Conservation (phyloP, 345 rosid genomes). For the Cochlearia excelsa region DNA sequence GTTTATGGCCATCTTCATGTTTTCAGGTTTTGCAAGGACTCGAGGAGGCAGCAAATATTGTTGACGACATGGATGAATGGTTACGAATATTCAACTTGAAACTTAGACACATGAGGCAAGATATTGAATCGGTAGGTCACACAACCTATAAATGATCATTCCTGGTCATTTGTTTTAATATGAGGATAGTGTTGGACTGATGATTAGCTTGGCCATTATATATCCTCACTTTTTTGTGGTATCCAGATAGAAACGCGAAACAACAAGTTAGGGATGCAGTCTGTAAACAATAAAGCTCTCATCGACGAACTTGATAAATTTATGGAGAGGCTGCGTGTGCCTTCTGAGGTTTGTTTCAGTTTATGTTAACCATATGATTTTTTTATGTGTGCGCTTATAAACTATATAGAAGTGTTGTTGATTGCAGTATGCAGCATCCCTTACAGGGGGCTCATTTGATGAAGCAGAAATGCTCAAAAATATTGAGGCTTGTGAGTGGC, state of each 20-base stretch:
- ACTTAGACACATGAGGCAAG: constrained; percentile 99
- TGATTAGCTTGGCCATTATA: constrained; percentile 17
- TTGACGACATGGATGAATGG: constrained; percentile 99
- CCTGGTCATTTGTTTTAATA: constrained; percentile 10
- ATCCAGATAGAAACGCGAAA: constrained; percentile 95
- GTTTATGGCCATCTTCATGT: constrained; percentile 12
- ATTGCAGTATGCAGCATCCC: constrained; percentile 77
- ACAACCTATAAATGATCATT: constrained; percentile 6
- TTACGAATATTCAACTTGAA: constrained; percentile 90
- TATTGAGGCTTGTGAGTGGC: constrained; percentile 98
- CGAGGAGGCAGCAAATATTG: constrained; percentile 87
- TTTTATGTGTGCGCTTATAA: constrained; percentile 11
- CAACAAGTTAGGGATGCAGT: constrained; percentile 95
- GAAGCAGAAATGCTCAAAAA: constrained; percentile 89
- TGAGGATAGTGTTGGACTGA: constrained; percentile 18
- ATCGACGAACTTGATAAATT: constrained; percentile 94
- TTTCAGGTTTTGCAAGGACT: constrained; percentile 89
- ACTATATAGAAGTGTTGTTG: constrained; percentile 30
- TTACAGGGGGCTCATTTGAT: constrained; percentile 89
- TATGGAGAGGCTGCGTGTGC: constrained; percentile 72
- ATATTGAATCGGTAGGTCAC: constrained; percentile 79
- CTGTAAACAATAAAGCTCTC: constrained; percentile 87
- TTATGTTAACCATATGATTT: constrained; percentile 5
- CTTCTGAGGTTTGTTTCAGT: constrained; percentile 64
- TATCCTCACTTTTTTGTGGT: constrained; percentile 26